Base-by-base conservation (phyloP, 306 rosid species). In the Adenanthera pavonina region DNA sequence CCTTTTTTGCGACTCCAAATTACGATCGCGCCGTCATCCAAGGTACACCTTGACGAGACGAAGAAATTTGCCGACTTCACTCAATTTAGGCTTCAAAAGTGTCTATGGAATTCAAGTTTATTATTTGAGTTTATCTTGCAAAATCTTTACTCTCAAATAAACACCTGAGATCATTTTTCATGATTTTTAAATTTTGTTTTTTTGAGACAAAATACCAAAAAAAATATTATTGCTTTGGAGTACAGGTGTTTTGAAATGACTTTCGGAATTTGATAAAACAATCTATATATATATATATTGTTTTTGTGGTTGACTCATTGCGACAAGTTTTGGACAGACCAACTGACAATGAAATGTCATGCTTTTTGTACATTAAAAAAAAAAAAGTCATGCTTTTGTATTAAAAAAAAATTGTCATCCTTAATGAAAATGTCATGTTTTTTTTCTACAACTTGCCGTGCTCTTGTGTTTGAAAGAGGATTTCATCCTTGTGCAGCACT, bases 1-100 rank as follows among this genome's bases (percentile, higher is more conserved):
- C 36, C 25, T 41, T 69, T 13, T 68, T 68, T 57, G 1, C 9
- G 8, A 7, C 8, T 7, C 9, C 30, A 59, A 25, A 25, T 59
- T 59, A 30, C 9, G 30, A 19, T 43, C 30, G 43, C 57, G 57
- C 75, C 75, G 75, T 70, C 75, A 47, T 33, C 68, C 9, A 61
- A 11, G 33, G 68, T 61, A 61, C n/a, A 33, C 8, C 41, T 10
- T 30, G 7, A 60, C 25, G 66, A 60, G 0, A 60, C 30, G 7
- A 25, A 60, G 15, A 61, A 61, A 12, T 61, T 33, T 30, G 68
- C 41, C 14, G 67, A 10, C 67, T 61, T 61, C 3, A 56, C 62
- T 56, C 33, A 25, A n/a, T 19, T 56, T 19, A 56, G 34, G 5
- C 34, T 19, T 57, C 64, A 20, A 20, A 57, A 57, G 19, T 57